phyloP scores from a whole-genome alignment of 1,284 basidiomycete species.

The Caloboletus inedulis region DNA sequence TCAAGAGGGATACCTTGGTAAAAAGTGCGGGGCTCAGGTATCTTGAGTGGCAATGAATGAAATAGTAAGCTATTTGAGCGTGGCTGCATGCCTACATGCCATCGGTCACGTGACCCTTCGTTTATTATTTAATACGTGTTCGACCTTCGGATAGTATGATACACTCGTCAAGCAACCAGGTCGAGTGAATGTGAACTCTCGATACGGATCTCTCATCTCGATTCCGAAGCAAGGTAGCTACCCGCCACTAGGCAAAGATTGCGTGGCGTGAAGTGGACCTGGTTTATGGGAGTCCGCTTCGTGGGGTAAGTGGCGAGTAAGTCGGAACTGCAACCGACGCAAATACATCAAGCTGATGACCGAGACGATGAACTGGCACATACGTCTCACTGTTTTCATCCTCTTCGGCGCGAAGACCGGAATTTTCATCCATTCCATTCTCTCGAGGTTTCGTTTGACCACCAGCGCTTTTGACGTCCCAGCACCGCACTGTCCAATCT shows the following conservation, averaged over 20 bases:
- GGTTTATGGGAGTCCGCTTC: constrained; percentile 89
- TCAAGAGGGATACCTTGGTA: constrained; percentile 3
- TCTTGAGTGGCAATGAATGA: constrained; percentile 24
- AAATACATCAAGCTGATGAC: constrained; percentile 1
- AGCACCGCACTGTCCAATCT: constrained; percentile 94
- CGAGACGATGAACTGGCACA: constrained; percentile 25
- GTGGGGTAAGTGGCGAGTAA: constrained; percentile 90
- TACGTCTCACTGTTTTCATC: constrained; percentile 65
- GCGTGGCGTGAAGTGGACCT: constrained; percentile 91
- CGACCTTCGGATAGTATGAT: not conserved
- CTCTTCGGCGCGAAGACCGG: constrained; percentile 36
- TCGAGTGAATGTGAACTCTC: not conserved
- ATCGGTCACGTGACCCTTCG: constrained; percentile 23
- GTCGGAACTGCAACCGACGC: constrained; percentile 59
- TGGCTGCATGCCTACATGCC: not conserved
- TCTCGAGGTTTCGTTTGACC: constrained; percentile 56
- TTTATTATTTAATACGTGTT: not conserved
- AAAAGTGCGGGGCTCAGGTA: constrained; percentile 18
- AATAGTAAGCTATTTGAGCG: not conserved
- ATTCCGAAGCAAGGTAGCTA: constrained; percentile 54
- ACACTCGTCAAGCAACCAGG: not conserved
- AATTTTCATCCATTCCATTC: constrained; percentile 43
- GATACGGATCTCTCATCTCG: constrained; percentile 38
- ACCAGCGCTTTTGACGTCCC: constrained; percentile 89
- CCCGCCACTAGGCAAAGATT: constrained; percentile 93